Evolutionary conservation across 192 early-diverging fungal genomes (phyloP).

Genomic region (Backusella mclennaniae): DNA sequence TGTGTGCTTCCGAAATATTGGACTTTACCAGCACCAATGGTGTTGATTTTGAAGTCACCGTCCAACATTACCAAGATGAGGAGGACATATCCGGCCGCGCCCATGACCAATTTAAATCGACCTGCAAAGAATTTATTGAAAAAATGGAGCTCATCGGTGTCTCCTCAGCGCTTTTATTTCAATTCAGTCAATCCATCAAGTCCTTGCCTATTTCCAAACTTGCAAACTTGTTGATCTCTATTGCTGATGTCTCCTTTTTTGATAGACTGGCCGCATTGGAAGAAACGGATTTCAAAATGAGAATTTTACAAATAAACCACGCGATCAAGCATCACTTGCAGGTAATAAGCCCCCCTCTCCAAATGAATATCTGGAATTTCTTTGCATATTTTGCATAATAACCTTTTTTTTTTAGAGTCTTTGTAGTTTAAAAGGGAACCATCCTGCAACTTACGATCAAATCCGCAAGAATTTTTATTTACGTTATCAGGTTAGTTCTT

Average conservation of each 20-base stretch:
- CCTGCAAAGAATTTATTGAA: not conserved
- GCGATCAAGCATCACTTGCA: not conserved
- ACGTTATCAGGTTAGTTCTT: constrained; percentile 60
- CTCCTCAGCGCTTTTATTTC: constrained; percentile 36
- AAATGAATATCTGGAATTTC: not conserved
- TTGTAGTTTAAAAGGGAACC: not conserved
- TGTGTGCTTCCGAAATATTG: constrained; percentile 53
- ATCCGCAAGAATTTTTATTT: constrained; percentile 79
- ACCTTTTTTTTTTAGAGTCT: not conserved
- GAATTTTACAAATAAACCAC: constrained; percentile 37
- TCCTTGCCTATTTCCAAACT: constrained; percentile 49
- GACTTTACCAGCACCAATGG: constrained; percentile 35
- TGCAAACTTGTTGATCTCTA: constrained; percentile 65
- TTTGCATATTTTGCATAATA: constrained; percentile 8
- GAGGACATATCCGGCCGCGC: too few relatives aligned
- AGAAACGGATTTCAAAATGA: constrained; percentile 47
- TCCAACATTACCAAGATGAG: constrained; percentile 46
- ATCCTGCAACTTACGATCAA: constrained; percentile 36
- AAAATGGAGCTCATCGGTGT: not conserved
- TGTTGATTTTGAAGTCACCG: constrained; percentile 48
- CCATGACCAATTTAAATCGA: not conserved
- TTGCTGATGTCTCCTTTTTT: constrained; percentile 64
- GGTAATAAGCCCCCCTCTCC: not conserved
- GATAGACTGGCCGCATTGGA: constrained; percentile 69
- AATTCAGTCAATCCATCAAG: constrained; percentile 61